These are phyloP conservation scores for Epichloe aotearoae DNA, from an alignment of 2,329 filamentous ascomycete genomes.

Conservation along the genomic window DNA sequence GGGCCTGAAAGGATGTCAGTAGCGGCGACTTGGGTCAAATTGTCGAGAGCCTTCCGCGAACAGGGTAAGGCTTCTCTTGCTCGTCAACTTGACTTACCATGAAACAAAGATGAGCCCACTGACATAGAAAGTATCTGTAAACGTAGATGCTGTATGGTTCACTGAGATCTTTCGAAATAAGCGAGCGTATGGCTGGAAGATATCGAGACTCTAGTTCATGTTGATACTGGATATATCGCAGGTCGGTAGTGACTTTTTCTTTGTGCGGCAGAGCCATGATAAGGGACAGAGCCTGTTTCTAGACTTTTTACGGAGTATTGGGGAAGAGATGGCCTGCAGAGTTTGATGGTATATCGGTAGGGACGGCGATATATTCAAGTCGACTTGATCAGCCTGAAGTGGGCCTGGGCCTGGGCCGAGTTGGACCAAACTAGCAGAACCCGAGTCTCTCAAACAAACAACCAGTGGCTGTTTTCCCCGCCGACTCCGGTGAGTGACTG, in stretches of 20 bases:
- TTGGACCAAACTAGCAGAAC: too few species aligned
- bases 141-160: conserved; percentile 99
- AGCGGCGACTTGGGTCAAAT: neutral
- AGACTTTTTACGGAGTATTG: neutral
- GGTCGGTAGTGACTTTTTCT: conserved; percentile 28
- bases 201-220: conserved; percentile 49
- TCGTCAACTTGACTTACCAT: conserved; percentile 45
- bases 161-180: conserved; percentile 93
- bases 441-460: too few species aligned
- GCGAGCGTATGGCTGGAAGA: conserved; percentile 73
- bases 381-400: neutral
- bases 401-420: neutral
- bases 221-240: conserved; percentile 49
- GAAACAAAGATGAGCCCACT: conserved; percentile 96
- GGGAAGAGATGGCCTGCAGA: neutral
- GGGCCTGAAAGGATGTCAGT: conserved; percentile 29
- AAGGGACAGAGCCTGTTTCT: neutral
- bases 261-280: conserved; percentile 22
- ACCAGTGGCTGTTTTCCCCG: neutral
- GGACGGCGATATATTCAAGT: neutral
- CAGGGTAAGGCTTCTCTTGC: neutral
- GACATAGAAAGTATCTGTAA: conserved; percentile 93
- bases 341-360: neutral
- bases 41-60: neutral
- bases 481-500: too few species aligned